A percentile compares a stretch with the other conserved stretches of the same genome.
phyloP scores from a whole-genome alignment of 2,329 filamentous ascomycete genomes.

The Penicillium fuscoglaucum region DNA sequence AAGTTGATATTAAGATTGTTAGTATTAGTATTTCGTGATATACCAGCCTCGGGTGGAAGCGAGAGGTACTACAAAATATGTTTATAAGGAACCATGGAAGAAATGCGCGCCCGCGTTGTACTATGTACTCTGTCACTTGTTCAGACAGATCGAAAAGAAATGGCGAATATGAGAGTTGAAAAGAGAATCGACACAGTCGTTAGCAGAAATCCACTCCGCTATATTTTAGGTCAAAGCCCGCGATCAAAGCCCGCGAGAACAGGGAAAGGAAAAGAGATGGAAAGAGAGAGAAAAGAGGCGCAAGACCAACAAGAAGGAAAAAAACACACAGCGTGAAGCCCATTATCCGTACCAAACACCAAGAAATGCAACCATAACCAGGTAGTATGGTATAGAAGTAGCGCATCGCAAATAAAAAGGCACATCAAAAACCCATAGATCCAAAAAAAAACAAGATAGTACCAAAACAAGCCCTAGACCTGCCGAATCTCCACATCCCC shows the following conservation, averaged over 20 bases:
- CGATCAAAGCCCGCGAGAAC: background rate
- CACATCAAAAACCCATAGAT: background rate
- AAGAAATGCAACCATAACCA: slow-evolving; percentile 7
- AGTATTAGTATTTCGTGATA: slow-evolving; percentile 60
- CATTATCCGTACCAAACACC: slow-evolving; percentile 6
- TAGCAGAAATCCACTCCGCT: background rate
- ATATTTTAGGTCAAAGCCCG: background rate
- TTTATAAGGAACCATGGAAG: background rate
- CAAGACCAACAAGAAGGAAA: background rate
- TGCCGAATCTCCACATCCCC: slow-evolving; percentile 31
- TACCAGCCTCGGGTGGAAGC: background rate
- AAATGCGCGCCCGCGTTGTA: slow-evolving; percentile 1
- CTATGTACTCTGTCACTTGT: slow-evolving; percentile 4
- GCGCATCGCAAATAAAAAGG: background rate
- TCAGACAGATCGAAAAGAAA: background rate
- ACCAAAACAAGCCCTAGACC: slow-evolving; percentile 18
- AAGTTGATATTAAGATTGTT: slow-evolving; percentile 96
- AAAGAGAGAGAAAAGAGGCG: background rate
- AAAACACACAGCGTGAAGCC: background rate
- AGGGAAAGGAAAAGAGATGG: background rate
- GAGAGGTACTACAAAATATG: background rate
- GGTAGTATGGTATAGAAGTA: background rate
- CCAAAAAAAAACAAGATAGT: background rate
- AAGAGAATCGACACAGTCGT: background rate
- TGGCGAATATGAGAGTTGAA: background rate